Base-by-base conservation (phyloP, 108 stramenopile genomes). In the Schizochytrium sp. region DNA sequence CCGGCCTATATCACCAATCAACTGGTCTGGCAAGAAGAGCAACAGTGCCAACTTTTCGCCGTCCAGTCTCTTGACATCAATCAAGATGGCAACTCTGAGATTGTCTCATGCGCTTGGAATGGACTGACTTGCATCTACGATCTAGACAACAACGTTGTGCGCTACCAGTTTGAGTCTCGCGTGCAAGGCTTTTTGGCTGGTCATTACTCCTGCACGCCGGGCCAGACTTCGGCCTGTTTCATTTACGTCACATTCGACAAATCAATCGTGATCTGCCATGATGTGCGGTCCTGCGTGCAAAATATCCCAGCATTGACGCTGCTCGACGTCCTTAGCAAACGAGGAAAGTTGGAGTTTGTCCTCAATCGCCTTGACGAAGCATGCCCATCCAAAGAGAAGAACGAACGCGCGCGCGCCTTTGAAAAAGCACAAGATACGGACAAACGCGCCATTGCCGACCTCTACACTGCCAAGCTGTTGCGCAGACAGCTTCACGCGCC, bases 101-200 rank as follows among this genome's bases (percentile, higher is more conserved):
- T 83, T 23, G 48, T 83, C 76, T 53, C 76, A 6, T 83, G 76
- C 76, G 76, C 76, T 6, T 83, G 76, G 76, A 45, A 83, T 23
- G 76, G 76, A 16, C 51, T 83, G 19, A 83, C 76, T 21, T 83
- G 76, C 28, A 53, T 83, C 48, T 83, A 83, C 51, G 76, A 83
- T 53, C 28, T 83, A 6, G 23, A 83, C 14, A 83, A 83, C 51
- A 83, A 83, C 51, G 76, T 83, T 34, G 76, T 83, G 23, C 45
- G 76, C 10, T 83, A 53, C 4, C 76, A 83, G 51, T 83, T 83
- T 34, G 76, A 83, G 19, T 47, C 48, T 6, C 45, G 76, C 16
- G 76, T 83, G 48, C 76, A 83, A 23, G 76, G 48, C 12, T 83
- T 83, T 28, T 23, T 83, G 45, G 45, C 76, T 23, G 76, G 76